These are phyloP conservation scores for Pouteria campechiana DNA, from an alignment of 179 eudicot species.

Conservation along the genomic window DNA sequence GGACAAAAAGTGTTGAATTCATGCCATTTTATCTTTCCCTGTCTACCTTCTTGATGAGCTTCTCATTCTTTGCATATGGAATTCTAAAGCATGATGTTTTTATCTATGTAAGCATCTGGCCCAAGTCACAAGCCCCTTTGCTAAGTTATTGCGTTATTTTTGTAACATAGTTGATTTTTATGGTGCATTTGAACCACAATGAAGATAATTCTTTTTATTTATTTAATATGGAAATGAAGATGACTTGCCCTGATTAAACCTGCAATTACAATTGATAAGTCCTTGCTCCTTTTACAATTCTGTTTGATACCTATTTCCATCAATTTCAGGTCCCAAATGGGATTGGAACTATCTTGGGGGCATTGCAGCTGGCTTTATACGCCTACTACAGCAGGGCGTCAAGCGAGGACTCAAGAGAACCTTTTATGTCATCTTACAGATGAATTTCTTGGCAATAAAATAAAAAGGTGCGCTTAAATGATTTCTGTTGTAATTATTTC, in stretches of 20 bases:
- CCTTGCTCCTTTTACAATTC: no score
- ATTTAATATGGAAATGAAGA: no score
- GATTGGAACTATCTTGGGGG: conserved; percentile 55
- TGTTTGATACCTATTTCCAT: background rate
- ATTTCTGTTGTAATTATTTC: conserved; percentile 1
- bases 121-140: background rate
- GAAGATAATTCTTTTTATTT: no score
- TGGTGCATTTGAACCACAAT: no score
- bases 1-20: conserved; percentile 66
- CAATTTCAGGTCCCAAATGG: conserved; percentile 71
- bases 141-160: background rate
- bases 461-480: background rate
- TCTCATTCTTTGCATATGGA: conserved; percentile 65
- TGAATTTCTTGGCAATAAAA: conserved; percentile 8
- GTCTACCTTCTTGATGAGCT: conserved; percentile 70
- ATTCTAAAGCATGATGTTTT: conserved; percentile 50
- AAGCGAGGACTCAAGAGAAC: conserved; percentile 25
- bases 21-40: conserved; percentile 87
- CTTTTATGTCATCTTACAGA: conserved; percentile 47
- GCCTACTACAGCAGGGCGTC: conserved; percentile 28
- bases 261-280: no score
- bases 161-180: no score
- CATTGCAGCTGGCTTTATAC: conserved; percentile 54
- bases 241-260: no score
- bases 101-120: conserved; percentile 46